Evolutionary conservation across 2,329 filamentous ascomycete species (phyloP).

Genomic region (Botrytis pseudocinerea): DNA sequence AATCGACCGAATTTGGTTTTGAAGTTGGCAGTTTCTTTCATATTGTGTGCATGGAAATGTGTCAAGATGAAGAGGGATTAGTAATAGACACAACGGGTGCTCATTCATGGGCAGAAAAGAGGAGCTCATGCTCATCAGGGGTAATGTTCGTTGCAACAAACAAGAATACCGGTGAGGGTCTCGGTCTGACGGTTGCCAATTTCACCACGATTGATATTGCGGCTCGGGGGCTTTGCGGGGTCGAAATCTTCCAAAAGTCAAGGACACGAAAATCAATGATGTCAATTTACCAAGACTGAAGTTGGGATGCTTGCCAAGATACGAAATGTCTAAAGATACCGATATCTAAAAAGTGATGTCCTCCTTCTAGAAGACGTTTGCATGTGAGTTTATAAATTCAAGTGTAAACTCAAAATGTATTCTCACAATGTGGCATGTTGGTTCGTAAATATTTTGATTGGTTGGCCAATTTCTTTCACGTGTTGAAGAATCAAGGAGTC

Average conservation of each 20-base stretch:
- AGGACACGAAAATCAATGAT: neutral
- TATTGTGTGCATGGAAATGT: neutral
- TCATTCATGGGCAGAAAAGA: neutral
- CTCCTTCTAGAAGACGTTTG: neutral
- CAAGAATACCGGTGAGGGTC: neutral
- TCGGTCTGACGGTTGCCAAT: neutral
- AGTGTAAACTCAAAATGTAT: neutral
- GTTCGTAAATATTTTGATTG: slow-evolving; percentile 20
- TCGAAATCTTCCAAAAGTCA: neutral
- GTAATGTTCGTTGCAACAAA: neutral
- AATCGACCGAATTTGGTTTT: slow-evolving; percentile 13
- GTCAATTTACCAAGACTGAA: neutral
- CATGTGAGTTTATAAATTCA: neutral
- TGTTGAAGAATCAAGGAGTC: neutral
- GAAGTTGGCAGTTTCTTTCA: neutral
- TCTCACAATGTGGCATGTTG: neutral
- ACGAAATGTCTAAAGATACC: neutral
- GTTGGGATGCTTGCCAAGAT: slow-evolving; percentile 11
- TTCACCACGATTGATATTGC: neutral
- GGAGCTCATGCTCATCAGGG: neutral
- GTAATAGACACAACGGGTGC: neutral
- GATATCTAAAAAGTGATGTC: neutral
- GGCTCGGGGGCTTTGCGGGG: slow-evolving; percentile 12
- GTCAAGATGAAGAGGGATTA: neutral
- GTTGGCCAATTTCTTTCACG: neutral